Evolutionary conservation across 2,329 filamentous ascomycete genomes (phyloP), one percentile per base, ranked within the genome.

Genomic region (Talaromyces sp.): DNA sequence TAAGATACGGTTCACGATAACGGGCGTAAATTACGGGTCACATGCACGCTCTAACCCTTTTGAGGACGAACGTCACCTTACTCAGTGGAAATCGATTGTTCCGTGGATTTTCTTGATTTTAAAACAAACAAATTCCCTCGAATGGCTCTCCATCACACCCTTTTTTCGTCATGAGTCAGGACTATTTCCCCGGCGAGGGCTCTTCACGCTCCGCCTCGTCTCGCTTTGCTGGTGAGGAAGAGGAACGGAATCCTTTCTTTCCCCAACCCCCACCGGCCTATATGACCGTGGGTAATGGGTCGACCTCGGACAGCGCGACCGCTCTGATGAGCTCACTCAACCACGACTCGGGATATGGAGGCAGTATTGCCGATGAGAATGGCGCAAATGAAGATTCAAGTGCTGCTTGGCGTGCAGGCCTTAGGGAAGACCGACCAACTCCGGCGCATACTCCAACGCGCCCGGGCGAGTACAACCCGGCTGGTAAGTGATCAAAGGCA

Each of bases 321-420:
- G 86, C 86, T 50, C 80, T 97, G 35, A 90, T 94, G 73, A 85
- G 87, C 16, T 83, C 95, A 64, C 79, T 97, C 50, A 90, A 96
- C 56, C 79, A 85, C 52, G 94, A 99, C 70, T 97, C 93, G 16
- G 94, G 93, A 6, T 97, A 97, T 68, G 92, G 91, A 50, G 89
- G 88, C 40, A 96, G 90, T 70, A 80, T 88, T 45, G 78, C 83
- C 27, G 86, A 85, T 55, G 88, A 88, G 47, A 82, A 82, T 60
- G 73, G 77, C 55, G 70, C 76, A 36, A 70, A 72, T 52, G 71
- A 70, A 50, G 70, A 72, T 59, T 66, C 66, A 47, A 73, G 65
- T 68, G 71, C 75, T 36, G 73, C 73, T 46, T 86, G 83, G 81
- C 78, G 82, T 65, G 77, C 80, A 16, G 79, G 79, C 52, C 71